A percentile compares a stretch with the other conserved stretches of the same genome.
phyloP scores from a whole-genome alignment of 2,329 filamentous ascomycete species.

The Talaromyces piceae region DNA sequence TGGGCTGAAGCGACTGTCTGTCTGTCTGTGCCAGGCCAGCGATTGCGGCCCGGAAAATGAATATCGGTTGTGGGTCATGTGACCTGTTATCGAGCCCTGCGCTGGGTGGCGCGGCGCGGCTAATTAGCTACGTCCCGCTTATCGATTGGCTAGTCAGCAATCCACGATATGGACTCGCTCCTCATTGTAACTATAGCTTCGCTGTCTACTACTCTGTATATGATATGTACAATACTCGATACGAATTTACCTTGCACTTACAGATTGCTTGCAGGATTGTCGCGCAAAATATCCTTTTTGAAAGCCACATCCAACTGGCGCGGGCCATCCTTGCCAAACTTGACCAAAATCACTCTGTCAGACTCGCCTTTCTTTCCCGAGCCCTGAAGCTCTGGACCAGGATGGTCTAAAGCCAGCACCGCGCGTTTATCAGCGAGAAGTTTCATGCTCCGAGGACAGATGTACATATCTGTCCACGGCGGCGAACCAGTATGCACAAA shows the following conservation, averaged over 20 bases:
- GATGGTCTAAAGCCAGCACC: conserved; percentile 47
- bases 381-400: conserved; percentile 49
- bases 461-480: conserved; percentile 42
- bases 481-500: conserved; percentile 42
- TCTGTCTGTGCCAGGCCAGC: conserved; percentile 19
- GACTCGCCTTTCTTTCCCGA: conserved; percentile 42
- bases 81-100: conserved; percentile 31
- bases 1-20: conserved; percentile 10
- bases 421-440: conserved; percentile 40
- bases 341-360: conserved; percentile 51
- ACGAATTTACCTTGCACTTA: conserved; percentile 13
- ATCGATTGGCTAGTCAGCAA: neutral
- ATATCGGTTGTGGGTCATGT: conserved; percentile 27
- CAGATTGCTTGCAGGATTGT: conserved; percentile 22
- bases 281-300: conserved; percentile 37
- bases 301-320: conserved; percentile 47
- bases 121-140: neutral
- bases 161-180: neutral
- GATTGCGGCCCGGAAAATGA: conserved; percentile 10
- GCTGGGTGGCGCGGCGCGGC: neutral
- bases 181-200: neutral
- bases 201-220: neutral
- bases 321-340: conserved; percentile 50
- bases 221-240: neutral
- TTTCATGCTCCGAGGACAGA: conserved; percentile 36